Evolutionary conservation across 2,329 filamentous ascomycete genomes (phyloP).

Genomic region (Verticillium nonalfalfae): DNA sequence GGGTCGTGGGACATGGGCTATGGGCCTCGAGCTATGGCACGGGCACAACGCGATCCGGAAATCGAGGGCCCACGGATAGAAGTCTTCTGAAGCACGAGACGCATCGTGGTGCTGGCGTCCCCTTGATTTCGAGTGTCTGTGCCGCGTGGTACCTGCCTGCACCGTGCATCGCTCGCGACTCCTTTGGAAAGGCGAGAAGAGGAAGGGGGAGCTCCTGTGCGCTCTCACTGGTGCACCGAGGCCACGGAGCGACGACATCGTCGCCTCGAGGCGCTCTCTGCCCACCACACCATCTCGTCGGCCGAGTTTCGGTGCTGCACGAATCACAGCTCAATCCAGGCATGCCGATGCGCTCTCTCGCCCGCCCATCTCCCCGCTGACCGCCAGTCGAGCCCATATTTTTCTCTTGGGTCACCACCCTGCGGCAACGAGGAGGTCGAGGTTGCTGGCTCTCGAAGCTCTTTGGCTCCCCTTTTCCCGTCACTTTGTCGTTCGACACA

Average conservation of each 20-base stretch:
- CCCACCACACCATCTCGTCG: conserved; percentile 9
- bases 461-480: not conserved
- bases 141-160: conserved; percentile 3
- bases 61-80: conserved; percentile 1
- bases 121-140: not conserved
- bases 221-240: conserved; percentile 1
- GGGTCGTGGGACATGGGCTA: not conserved
- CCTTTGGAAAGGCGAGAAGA: not conserved
- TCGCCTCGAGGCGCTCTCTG: not conserved
- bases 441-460: not conserved
- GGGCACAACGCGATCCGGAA: not conserved
- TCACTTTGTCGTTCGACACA: conserved; percentile 2
- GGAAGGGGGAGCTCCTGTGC: not conserved
- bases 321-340: conserved; percentile 9
- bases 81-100: conserved; percentile 1
- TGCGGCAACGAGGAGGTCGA: not conserved
- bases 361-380: conserved; percentile 3
- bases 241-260: conserved; percentile 1
- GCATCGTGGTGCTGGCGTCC: not conserved
- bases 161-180: conserved; percentile 7
- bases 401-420: not conserved
- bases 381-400: not conserved
- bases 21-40: not conserved
- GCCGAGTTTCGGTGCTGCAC: conserved; percentile 6
- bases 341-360: not conserved